A percentile compares a stretch with the other conserved stretches of the same genome.
These are phyloP conservation scores for Cetraspora pellucida DNA, from an alignment of 192 early-diverging fungal species.

Conservation along the genomic window DNA sequence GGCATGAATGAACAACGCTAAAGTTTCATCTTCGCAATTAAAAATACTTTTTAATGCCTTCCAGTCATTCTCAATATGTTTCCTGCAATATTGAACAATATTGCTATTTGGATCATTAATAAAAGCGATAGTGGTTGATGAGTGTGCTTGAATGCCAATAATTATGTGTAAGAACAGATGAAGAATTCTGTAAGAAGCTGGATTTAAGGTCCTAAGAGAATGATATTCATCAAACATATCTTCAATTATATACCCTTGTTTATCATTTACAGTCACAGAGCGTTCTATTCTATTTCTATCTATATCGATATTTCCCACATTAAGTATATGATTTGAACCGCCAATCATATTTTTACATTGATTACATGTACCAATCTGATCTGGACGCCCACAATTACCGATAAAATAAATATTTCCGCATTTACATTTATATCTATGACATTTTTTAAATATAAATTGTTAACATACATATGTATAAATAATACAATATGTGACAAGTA, in stretches of 20 bases:
- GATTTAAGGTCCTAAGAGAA: slow-evolving; percentile 6
- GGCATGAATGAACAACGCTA: slow-evolving; percentile 30
- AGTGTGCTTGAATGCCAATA: slow-evolving; percentile 20
- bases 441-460: no score
- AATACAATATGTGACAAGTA: not conserved
- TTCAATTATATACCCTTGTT: slow-evolving; percentile 27
- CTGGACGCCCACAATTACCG: slow-evolving; percentile 25
- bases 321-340: not conserved
- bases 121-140: not conserved
- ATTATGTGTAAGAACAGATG: slow-evolving; percentile 35
- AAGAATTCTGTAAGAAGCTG: slow-evolving; percentile 32
- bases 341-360: slow-evolving; percentile 25
- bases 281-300: not conserved
- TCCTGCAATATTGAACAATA: slow-evolving; percentile 7
- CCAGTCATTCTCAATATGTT: slow-evolving; percentile 37
- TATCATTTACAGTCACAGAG: not conserved
- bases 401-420: slow-evolving; percentile 32
- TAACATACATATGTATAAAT: no score
- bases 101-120: not conserved
- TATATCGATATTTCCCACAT: not conserved
- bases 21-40: slow-evolving; percentile 28
- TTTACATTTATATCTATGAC: slow-evolving; percentile 32
- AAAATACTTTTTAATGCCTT: slow-evolving; percentile 29
- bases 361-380: not conserved
- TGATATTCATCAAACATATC: not conserved